phyloP scores from a whole-genome alignment of 169 alveolate genomes.

The Plasmodium berghei region DNA sequence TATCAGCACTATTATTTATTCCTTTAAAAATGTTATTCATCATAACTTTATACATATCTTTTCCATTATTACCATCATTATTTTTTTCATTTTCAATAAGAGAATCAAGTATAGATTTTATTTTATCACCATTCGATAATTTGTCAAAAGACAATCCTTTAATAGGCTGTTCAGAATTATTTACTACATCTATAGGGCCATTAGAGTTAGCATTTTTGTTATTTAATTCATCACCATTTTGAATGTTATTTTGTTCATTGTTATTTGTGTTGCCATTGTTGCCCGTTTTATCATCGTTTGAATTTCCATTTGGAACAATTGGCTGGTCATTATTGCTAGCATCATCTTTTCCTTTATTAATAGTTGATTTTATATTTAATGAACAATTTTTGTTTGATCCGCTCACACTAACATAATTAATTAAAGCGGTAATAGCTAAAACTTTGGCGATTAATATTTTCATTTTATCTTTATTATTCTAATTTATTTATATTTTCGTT shows the following conservation, averaged over 20 bases:
- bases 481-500: too few relatives aligned
- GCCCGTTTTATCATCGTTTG: neutral
- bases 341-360: slow-evolving; percentile 17
- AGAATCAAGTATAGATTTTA: neutral
- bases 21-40: neutral
- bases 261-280: neutral
- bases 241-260: neutral
- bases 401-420: slow-evolving; percentile 11
- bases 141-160: neutral
- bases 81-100: neutral
- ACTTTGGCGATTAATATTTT: neutral
- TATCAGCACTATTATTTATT: too few relatives aligned
- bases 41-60: slow-evolving; percentile 30
- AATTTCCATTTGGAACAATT: neutral
- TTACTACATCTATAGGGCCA: neutral
- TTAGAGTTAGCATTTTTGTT: neutral
- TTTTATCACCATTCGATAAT: neutral
- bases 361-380: slow-evolving; percentile 25
- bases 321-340: neutral
- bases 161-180: neutral
- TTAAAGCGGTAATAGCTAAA: neutral
- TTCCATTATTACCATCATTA: neutral
- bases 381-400: slow-evolving; percentile 7
- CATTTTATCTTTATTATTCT: slow-evolving; percentile 11
- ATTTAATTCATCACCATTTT: neutral